Evolutionary conservation across 345 rosid genomes (phyloP).

Genomic region (Gossypium thurberi): DNA sequence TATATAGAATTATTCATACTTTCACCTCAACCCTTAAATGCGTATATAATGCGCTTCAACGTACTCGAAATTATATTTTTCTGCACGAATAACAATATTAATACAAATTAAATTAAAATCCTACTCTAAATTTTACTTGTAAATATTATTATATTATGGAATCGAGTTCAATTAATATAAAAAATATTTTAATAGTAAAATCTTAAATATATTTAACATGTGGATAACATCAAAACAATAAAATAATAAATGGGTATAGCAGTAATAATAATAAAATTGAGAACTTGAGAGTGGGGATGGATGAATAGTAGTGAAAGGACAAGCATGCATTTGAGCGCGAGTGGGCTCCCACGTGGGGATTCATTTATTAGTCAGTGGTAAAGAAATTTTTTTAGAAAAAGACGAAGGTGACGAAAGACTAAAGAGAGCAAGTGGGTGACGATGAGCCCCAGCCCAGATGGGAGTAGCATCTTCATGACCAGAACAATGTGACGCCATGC

Average conservation of each 20-base stretch:
- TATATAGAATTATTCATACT: fast-evolving
- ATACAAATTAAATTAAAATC: fast-evolving
- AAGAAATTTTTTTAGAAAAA: neutral
- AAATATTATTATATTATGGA: too few species aligned
- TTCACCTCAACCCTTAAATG: fast-evolving
- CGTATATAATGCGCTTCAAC: fast-evolving
- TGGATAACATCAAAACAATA: too few species aligned
- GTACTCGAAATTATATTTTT: fast-evolving
- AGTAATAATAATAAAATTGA: neutral
- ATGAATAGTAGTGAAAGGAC: neutral
- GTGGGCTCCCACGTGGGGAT: conserved; percentile 10
- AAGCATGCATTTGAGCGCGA: neutral
- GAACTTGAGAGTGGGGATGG: neutral
- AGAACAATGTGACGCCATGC: neutral
- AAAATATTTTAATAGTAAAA: too few species aligned
- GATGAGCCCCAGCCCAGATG: neutral
- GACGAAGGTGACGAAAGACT: neutral
- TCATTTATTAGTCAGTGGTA: too few species aligned
- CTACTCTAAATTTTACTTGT: too few species aligned
- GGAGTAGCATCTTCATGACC: neutral
- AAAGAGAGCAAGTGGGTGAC: conserved; percentile 5
- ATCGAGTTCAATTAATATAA: too few species aligned
- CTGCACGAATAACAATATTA: fast-evolving
- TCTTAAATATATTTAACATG: too few species aligned
- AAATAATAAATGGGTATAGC: too few species aligned